These are phyloP conservation scores for Solanum clarkiae DNA, from an alignment of 257 asterid species.

Conservation along the genomic window DNA sequence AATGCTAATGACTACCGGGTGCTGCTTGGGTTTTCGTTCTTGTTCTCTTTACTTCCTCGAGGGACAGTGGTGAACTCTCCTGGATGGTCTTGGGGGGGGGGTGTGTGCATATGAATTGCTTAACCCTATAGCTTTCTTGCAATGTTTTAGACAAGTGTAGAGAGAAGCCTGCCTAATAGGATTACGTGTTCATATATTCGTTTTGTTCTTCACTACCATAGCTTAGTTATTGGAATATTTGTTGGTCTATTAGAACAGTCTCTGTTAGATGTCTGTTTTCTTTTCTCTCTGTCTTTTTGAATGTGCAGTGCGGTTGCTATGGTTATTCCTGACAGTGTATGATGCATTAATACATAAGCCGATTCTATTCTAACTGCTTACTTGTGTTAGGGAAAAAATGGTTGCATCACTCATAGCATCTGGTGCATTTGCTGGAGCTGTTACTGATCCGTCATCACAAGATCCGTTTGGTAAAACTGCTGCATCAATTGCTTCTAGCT, in stretches of 20 bases:
- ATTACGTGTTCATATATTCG: background rate
- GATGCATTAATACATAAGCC: background rate
- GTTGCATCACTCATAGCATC: conserved; percentile 91
- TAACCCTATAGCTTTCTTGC: background rate
- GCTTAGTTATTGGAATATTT: background rate
- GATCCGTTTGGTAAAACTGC: conserved; percentile 86
- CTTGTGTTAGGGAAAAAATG: conserved; percentile 76
- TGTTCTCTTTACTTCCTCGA: background rate
- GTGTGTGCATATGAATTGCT: background rate
- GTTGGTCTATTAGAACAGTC: background rate
- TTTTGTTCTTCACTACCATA: background rate
- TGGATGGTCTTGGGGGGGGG: background rate
- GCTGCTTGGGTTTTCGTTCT: background rate
- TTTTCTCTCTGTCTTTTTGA: background rate
- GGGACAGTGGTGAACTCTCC: background rate
- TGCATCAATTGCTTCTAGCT: conserved; percentile 60
- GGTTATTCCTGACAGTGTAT: background rate
- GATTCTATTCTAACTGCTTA: background rate
- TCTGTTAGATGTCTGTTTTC: background rate
- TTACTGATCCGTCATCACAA: conserved; percentile 74
- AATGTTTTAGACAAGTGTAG: background rate
- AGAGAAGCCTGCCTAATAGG: background rate
- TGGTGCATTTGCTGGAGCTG: conserved; percentile 86
- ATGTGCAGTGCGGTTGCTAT: background rate
- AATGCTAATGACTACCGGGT: background rate